Conservation (phyloP, 495 filamentous ascomycete species). For the Trichocladium uniseriatum region DNA sequence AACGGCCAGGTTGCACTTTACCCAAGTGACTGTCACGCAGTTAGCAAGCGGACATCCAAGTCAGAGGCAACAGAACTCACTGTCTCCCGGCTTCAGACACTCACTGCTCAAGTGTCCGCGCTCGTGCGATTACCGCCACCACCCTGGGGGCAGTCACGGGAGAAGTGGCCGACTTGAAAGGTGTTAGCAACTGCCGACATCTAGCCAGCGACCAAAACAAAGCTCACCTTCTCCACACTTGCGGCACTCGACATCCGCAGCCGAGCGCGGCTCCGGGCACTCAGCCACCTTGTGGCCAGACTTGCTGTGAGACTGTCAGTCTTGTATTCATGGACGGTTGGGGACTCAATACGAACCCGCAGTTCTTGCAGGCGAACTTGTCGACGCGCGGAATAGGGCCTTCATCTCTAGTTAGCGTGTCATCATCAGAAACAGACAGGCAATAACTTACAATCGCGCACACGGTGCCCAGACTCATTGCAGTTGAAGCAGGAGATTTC, state of each 20-base stretch:
- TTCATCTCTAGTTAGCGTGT: constrained; percentile 24
- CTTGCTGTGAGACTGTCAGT: constrained; percentile 24
- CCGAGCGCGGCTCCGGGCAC: constrained; percentile 55
- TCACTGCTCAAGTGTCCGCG: constrained; percentile 52
- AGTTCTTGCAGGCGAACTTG: constrained; percentile 71
- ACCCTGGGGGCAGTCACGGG: constrained; percentile 65
- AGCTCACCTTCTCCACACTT: constrained; percentile 59
- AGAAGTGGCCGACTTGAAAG: constrained; percentile 65
- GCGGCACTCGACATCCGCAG: constrained; percentile 68
- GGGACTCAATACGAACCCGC: constrained; percentile 45
- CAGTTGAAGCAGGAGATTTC: constrained; percentile 73
- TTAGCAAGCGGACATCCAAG: no score
- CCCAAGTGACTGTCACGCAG: no score
- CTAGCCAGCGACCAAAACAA: not conserved
- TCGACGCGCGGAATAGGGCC: constrained; percentile 44
- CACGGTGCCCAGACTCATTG: constrained; percentile 54
- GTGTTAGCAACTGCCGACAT: constrained; percentile 12
- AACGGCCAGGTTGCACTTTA: no score
- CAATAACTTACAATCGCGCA: constrained; percentile 52
- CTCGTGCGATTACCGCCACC: constrained; percentile 40
- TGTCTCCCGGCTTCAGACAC: constrained; percentile 55
- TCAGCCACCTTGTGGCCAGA: constrained; percentile 34
- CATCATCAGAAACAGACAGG: constrained; percentile 10
- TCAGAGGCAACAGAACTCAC: no score
- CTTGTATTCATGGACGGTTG: not conserved